Evolutionary conservation across 2,329 filamentous ascomycete species (phyloP), one percentile per base, ranked within the genome.

Genomic region (Penicillium sp.): DNA sequence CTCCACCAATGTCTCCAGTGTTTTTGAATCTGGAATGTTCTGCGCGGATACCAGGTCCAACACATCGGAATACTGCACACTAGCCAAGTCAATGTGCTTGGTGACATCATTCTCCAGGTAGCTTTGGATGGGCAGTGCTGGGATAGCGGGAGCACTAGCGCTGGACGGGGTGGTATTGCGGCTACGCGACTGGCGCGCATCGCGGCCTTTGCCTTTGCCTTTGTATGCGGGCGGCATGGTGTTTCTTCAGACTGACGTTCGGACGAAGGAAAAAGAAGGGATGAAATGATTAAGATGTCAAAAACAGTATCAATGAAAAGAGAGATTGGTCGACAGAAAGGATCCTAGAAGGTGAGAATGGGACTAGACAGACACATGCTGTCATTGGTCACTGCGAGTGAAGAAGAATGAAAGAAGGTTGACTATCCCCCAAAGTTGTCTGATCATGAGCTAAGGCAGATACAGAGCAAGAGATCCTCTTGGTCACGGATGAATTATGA

Each of bases 91-190:
- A 27, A 82, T 75, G 47, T 81, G 75, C 56, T 79, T 79, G 44
- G 78, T 72, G 15, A 76, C 68, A 63, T 79, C 77, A 48, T 82
- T 81, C 39, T 83, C 79, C 54, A 87, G 79, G 70, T 86, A 86
- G 40, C 80, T 77, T 4, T 80, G 71, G n/a, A 71, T 62, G 11
- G 71, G 63, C 19, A 71, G 65, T 16, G 64, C 63, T 19, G 73
- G 75, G 60, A 71, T 72, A 62, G 64, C 72, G 58, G 78, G 78
- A 38, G 77, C 74, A 59, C 79, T 80, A 34, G 79, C 77, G 21
- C 83, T 85, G 60, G 82, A 81, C 21, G 85, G 85, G 4, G 85
- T 87, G 16, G 84, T 85, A 67, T 87, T 87, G 62, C 85, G 82
- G 65, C 84, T 87, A 60, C 81, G 79, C 48, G 83, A 83, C 40